phyloP scores from a whole-genome alignment of 2,329 filamentous ascomycete species.

The Blumeriella jaapii region DNA sequence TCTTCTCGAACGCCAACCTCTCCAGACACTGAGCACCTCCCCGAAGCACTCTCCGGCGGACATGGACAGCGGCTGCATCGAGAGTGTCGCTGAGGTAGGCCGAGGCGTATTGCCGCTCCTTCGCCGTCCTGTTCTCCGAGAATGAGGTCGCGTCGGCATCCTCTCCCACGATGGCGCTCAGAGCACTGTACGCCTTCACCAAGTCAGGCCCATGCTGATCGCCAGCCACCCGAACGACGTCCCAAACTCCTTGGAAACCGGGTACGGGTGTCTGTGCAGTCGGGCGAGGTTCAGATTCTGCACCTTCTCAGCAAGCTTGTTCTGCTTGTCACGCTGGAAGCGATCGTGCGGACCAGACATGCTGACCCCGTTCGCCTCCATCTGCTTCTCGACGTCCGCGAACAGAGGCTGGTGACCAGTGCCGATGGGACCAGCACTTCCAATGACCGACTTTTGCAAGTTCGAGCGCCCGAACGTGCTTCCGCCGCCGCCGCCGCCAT shows the following conservation, averaged over 20 bases:
- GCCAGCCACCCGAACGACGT: conserved; percentile 58
- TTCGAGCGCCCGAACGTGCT: conserved; percentile 58
- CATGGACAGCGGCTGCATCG: conserved; percentile 49
- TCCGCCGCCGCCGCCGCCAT: conserved; percentile 26
- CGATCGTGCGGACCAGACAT: conserved; percentile 54
- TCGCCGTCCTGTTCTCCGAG: conserved; percentile 52
- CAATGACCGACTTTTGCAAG: conserved; percentile 78
- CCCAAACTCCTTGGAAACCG: conserved; percentile 64
- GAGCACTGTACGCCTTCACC: conserved; percentile 69
- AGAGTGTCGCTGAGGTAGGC: conserved; percentile 68
- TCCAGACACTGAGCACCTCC: conserved; percentile 76
- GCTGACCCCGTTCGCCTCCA: conserved; percentile 36
- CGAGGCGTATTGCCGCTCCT: conserved; percentile 63
- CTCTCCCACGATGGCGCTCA: conserved; percentile 71
- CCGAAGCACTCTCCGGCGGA: conserved; percentile 68
- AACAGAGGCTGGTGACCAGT: conserved; percentile 49
- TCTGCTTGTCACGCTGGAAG: conserved; percentile 73
- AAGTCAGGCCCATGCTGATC: conserved; percentile 65
- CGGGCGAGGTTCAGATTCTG: conserved; percentile 67
- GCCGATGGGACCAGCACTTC: conserved; percentile 59
- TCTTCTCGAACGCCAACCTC: conserved; percentile 63
- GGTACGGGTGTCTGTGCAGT: conserved; percentile 53
- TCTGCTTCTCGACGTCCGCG: conserved; percentile 53
- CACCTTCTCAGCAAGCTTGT: conserved; percentile 67
- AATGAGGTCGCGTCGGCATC: conserved; percentile 45